Evolutionary conservation across 1,284 basidiomycete genomes (phyloP).

Genomic region (Xerocomus alliaceus): DNA sequence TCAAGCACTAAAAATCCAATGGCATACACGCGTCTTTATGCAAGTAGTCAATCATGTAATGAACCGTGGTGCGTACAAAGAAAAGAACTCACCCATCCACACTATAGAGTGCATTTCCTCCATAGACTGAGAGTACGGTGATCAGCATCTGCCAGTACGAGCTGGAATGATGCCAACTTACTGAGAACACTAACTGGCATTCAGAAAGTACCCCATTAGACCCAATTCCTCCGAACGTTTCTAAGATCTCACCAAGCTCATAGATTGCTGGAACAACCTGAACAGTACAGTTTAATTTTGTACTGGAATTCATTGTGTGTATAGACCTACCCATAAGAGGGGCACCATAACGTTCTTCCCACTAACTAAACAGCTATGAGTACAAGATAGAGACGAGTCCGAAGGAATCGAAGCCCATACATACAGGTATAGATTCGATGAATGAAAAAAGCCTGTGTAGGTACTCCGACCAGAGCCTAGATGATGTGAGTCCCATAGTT

Average conservation of each 20-base stretch:
- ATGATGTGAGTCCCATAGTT: neutral
- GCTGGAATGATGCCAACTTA: neutral
- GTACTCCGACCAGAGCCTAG: slow-evolving; percentile 4
- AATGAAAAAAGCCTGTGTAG: slow-evolving; percentile 20
- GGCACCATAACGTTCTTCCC: neutral
- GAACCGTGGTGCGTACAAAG: too few relatives aligned
- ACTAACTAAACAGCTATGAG: neutral
- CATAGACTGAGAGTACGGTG: slow-evolving; percentile 7
- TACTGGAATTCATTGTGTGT: too few relatives aligned
- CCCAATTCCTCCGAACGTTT: fast-evolving
- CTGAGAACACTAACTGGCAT: slow-evolving; percentile 2
- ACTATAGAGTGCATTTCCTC: slow-evolving; percentile 4
- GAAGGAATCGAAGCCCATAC: neutral
- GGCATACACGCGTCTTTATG: slow-evolving; percentile 7
- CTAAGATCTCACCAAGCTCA: slow-evolving; percentile 13
- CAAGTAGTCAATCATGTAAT: neutral
- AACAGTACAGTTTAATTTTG: too few relatives aligned
- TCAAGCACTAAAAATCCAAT: neutral
- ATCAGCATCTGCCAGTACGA: neutral
- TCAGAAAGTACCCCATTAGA: neutral
- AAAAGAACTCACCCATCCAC: slow-evolving; percentile 12
- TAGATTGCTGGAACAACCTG: slow-evolving; percentile 2
- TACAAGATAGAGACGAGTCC: neutral
- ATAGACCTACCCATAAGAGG: neutral
- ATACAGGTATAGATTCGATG: slow-evolving; percentile 18